Base-by-base conservation (phyloP, 352 stramenopile genomes). In the Vaucheria bursata region DNA sequence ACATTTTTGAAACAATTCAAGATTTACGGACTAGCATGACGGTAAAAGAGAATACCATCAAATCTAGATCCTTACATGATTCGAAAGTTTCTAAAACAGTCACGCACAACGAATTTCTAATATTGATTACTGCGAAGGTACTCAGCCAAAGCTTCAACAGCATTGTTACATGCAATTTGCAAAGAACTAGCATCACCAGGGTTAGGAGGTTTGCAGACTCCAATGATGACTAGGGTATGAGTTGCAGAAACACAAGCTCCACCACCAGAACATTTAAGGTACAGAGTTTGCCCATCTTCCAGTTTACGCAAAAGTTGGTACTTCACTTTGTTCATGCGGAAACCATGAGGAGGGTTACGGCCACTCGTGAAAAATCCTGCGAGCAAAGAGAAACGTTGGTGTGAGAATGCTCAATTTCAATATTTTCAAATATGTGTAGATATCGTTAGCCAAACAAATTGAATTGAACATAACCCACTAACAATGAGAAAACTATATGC, bases 261-360 rank as follows among this genome's bases (percentile, higher is more conserved):
- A 29, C 77, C 76, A 37, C 73, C 73, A 36, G n/a, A 69, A 50
- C 65, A 39, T 66, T 83, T 83, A 66, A 83, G 72, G 68, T 77
- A 78, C 36, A 83, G 78, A 5, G 72, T 78, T 38, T 71, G 78
- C 8, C 78, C 78, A 18, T 75, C 70, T 32, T 82, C 53, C 37
- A 74, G 38, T 59, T 79, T 36, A 59, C 78, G 78, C 36, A 83
- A 68, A 33, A 83, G 31, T 73, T 76, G 52, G 65, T 83, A 83
- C 78, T 83, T 83, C 35, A 59, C 49, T n/a, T 66, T 49, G 40
- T 83, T 83, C 78, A 83, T 83, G 7, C 78, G 25, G 34, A 36
- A 80, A 8, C 71, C 71, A n/a, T 12, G 66, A 33, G 39, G 18
- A 1, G 78, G 72, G 38, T 69, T 83, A 31, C 53, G 74, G 33